phyloP scores from a whole-genome alignment of 805 yeast species.

The Candida maris region DNA sequence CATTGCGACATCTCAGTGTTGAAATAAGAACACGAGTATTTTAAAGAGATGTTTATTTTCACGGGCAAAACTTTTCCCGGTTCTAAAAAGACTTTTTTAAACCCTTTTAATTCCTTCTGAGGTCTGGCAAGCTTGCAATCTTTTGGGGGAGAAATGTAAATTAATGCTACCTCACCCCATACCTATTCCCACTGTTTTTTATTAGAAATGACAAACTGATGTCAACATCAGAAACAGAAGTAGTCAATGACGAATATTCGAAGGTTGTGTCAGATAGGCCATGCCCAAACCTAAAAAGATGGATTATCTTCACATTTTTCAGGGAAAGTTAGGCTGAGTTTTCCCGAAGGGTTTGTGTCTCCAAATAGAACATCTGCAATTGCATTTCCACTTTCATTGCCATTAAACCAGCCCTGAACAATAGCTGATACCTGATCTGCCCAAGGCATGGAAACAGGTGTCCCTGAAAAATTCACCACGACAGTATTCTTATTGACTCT shows the following conservation, averaged over 20 bases:
- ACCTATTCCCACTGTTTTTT: conserved; percentile 44
- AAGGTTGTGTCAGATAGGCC: conserved; percentile 61
- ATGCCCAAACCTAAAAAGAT: conserved; percentile 57
- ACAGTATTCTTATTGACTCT: conserved; percentile 48
- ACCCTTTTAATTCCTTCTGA: conserved; percentile 57
- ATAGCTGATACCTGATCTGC: conserved; percentile 37
- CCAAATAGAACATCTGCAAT: conserved; percentile 60
- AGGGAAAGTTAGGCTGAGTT: conserved; percentile 55
- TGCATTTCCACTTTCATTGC: conserved; percentile 55
- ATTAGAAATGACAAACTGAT: conserved; percentile 36
- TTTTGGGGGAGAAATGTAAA: conserved; percentile 42
- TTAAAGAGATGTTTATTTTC: conserved; percentile 35
- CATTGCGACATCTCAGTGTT: conserved; percentile 47
- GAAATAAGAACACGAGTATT: conserved; percentile 53
- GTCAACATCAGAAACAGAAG: conserved; percentile 24
- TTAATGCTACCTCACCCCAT: conserved; percentile 57
- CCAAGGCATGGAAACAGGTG: conserved; percentile 63
- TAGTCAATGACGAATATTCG: conserved; percentile 36
- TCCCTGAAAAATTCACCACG: conserved; percentile 56
- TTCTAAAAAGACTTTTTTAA: conserved; percentile 43
- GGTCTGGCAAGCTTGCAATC: conserved; percentile 42
- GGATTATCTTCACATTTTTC: conserved; percentile 39
- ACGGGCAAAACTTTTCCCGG: conserved; percentile 43
- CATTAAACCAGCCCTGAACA: conserved; percentile 56
- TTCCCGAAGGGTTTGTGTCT: conserved; percentile 59